A percentile compares a stretch with the other conserved stretches of the same genome.
Conservation (phyloP, 2,329 filamentous ascomycete genomes). For the Diaporthe aspalathi region DNA sequence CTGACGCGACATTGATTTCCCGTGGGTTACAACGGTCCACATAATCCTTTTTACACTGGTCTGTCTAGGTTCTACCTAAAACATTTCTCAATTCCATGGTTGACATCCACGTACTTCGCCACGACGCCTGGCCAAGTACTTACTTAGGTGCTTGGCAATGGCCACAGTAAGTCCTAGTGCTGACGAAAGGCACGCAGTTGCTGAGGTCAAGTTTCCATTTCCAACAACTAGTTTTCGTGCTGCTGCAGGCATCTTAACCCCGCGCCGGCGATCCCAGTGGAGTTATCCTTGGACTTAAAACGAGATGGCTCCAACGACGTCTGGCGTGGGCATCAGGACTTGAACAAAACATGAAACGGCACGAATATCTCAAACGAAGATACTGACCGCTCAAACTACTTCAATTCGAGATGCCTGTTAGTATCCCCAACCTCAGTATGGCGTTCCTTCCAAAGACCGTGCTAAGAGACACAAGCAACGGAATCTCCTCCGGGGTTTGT, state of each 20-base stretch:
- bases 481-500: background rate
- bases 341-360: background rate
- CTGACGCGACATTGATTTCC: background rate
- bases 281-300: background rate
- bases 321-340: background rate
- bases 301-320: background rate
- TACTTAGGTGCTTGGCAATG: conserved; percentile 9
- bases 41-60: background rate
- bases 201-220: background rate
- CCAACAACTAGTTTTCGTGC: background rate
- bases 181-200: background rate
- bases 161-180: background rate
- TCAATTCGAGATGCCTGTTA: background rate
- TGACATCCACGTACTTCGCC: background rate
- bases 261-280: conserved; percentile 7
- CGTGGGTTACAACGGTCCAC: background rate
- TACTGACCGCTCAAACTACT: background rate
- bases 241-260: conserved; percentile 4
- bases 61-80: background rate
- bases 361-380: background rate
- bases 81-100: background rate
- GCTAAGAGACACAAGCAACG: background rate
- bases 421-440: background rate
- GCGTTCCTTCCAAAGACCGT: no score
- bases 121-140: background rate